Evolutionary conservation across 176 grass and related monocot species (phyloP).

Genomic region (Zoysia pacifica): DNA sequence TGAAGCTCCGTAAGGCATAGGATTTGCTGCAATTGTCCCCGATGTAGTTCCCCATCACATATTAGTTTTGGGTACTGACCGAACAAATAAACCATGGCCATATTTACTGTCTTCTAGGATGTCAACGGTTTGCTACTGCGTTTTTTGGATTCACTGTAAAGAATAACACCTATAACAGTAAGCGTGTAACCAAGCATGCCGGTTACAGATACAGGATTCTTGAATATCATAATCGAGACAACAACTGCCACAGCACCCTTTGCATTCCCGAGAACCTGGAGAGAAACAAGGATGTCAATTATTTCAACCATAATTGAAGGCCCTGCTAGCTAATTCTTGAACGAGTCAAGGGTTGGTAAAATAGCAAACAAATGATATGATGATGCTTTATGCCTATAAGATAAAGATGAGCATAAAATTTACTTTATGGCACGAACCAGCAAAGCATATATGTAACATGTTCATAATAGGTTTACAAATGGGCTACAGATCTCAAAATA

Average conservation of each 20-base stretch:
- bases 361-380: neutral
- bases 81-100: slow-evolving; percentile 38
- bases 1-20: slow-evolving; percentile 27
- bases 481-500: neutral
- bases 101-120: slow-evolving; percentile 52
- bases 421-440: neutral
- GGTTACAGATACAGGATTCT: slow-evolving; percentile 74
- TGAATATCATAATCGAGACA: slow-evolving; percentile 79
- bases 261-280: slow-evolving; percentile 81
- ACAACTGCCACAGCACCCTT: slow-evolving; percentile 87
- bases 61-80: slow-evolving; percentile 38
- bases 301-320: neutral
- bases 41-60: slow-evolving; percentile 37
- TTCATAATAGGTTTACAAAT: neutral
- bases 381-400: neutral
- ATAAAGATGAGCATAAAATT: slow-evolving; percentile 8
- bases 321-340: neutral
- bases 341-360: neutral
- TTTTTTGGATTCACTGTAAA: slow-evolving; percentile 90
- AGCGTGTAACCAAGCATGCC: slow-evolving; percentile 82
- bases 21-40: slow-evolving; percentile 30
- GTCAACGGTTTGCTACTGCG: slow-evolving; percentile 48
- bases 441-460: slow-evolving; percentile 4
- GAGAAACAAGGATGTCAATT: slow-evolving; percentile 21
- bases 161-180: slow-evolving; percentile 72